A percentile compares a stretch with the other conserved stretches of the same genome.
phyloP scores from a whole-genome alignment of 179 eudicot genomes.

The Actinidia arguta region DNA sequence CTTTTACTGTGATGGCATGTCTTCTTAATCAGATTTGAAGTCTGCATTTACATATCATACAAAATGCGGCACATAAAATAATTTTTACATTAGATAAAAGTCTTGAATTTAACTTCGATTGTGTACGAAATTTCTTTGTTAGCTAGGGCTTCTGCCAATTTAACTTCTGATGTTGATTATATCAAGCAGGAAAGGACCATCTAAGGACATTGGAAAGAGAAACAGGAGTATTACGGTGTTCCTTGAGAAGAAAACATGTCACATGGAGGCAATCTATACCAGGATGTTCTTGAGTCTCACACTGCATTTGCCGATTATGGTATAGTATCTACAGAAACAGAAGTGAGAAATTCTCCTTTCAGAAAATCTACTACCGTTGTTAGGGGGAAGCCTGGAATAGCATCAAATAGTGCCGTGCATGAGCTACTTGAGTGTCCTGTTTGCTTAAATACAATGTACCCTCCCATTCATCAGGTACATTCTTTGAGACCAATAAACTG shows the following conservation, averaged over 20 bases:
- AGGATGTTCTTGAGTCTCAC: constrained; percentile 40
- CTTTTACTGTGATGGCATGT: background rate
- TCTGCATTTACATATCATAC: background rate
- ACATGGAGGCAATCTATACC: constrained; percentile 40
- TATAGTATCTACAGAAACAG: constrained; percentile 35
- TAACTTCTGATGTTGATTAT: constrained; percentile 5
- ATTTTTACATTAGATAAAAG: background rate
- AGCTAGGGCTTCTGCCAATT: background rate
- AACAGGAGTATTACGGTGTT: background rate
- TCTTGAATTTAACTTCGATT: background rate
- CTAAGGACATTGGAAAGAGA: constrained; percentile 17
- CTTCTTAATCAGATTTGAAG: background rate
- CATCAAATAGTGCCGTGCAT: constrained; percentile 45
- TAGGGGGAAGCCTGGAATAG: constrained; percentile 39
- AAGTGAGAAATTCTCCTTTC: constrained; percentile 34
- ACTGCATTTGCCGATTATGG: constrained; percentile 38
- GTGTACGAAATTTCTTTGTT: background rate
- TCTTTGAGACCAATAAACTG: constrained; percentile 1
- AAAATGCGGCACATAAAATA: background rate
- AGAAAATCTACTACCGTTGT: constrained; percentile 30
- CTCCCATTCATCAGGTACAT: constrained; percentile 71
- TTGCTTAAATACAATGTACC: constrained; percentile 56
- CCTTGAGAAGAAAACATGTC: constrained; percentile 38
- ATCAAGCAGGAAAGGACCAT: constrained; percentile 21
- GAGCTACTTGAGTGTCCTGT: constrained; percentile 67